phyloP scores from a whole-genome alignment of 306 rosid species.

The Prinsepia uniflora region DNA sequence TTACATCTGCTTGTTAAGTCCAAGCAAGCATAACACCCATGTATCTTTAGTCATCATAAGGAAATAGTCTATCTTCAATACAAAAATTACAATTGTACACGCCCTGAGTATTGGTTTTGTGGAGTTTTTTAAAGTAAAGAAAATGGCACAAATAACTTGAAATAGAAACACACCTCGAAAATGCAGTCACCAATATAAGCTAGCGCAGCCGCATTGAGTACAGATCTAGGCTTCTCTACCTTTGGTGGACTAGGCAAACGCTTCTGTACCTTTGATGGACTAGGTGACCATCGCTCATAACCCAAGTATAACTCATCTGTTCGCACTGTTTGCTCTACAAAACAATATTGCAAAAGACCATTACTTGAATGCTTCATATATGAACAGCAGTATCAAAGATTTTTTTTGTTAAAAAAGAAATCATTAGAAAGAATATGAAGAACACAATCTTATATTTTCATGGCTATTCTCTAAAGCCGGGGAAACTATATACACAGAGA shows the following conservation, averaged over 20 bases:
- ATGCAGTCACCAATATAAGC: slow-evolving; percentile 85
- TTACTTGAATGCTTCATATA: neutral
- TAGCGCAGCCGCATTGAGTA: slow-evolving; percentile 69
- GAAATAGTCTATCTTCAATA: neutral
- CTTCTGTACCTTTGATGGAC: slow-evolving; percentile 72
- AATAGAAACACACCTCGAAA: slow-evolving; percentile 58
- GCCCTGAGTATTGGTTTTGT: neutral
- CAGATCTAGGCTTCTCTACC: slow-evolving; percentile 75
- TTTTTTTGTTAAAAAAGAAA: neutral
- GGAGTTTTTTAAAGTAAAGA: neutral
- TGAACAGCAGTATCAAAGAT: neutral
- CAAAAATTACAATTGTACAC: neutral
- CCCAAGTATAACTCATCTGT: slow-evolving; percentile 56
- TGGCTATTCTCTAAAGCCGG: no score
- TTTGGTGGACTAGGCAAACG: slow-evolving; percentile 46
- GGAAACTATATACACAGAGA: neutral
- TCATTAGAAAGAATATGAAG: neutral
- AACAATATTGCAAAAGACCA: neutral
- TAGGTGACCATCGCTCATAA: slow-evolving; percentile 76
- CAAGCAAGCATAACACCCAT: neutral
- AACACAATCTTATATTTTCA: neutral
- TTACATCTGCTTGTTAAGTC: neutral
- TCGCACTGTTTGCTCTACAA: slow-evolving; percentile 23
- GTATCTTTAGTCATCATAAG: neutral
- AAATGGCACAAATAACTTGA: neutral